Base-by-base conservation (phyloP, 2,329 filamentous ascomycete genomes). In the Pseudogymnoascus sp. region DNA sequence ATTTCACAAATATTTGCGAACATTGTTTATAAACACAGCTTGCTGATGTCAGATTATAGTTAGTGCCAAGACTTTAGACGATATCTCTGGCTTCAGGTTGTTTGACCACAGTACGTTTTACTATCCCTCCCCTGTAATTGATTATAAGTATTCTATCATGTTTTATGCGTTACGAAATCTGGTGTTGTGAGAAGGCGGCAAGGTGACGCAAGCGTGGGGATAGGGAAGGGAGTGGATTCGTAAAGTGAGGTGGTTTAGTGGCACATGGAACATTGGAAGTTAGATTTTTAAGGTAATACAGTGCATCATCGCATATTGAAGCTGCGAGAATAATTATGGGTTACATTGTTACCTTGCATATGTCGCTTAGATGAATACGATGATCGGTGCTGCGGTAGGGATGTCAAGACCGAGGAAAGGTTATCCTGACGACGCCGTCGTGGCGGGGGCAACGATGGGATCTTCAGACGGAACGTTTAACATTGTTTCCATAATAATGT, bases 21-120 rank as follows among this genome's bases (percentile, higher is more conserved):
- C 22, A 33, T 12, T 4, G 49, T 55, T 33, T 19, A 33, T 33
- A 30, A 30, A 33, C 49, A 4, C n/a, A 19, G 4, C 41, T 4
- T 55, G 49, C 49, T 55, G 49, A 55, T 33, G 49, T 55, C 25
- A 55, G 49, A 55, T 55, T 55, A 19, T 33, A 55, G 49, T 19
- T 1, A 3, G n/a, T 33, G 49, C 25, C 28, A 33, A 55, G 25
- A n/a, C 45, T 12, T 4, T 12, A 12, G 8, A 28, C 42, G 14
- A n/a, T 1, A 14, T 3, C 5, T 28, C 14, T n/a, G 12, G 4
- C n/a, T 30, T 30, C n/a, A 4, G 45, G 11, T 30, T 52, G 6
- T 16, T 16, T 16, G 14, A 1, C 45, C 23, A 30, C n/a, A 30
- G 14, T 11, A 6, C 14, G 1, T 11, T 16, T 30, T 16, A 30